Conservation (phyloP, 2,329 filamentous ascomycete genomes). For the Hymenoscyphus infarciens region DNA sequence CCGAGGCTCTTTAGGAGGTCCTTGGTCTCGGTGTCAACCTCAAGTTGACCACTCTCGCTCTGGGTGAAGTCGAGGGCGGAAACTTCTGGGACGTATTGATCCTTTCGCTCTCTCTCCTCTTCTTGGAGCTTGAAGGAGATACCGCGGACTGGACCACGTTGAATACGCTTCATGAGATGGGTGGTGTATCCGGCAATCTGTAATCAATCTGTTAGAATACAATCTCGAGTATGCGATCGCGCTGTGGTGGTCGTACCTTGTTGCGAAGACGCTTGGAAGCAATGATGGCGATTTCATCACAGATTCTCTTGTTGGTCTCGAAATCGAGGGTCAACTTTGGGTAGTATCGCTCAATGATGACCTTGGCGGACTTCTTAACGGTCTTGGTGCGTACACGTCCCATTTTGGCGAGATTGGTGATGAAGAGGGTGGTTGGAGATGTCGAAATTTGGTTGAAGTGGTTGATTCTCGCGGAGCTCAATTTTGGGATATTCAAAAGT, state of each 20-base stretch:
- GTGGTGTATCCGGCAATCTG: slow-evolving; percentile 98
- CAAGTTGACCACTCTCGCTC: slow-evolving; percentile 90
- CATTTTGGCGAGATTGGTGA: slow-evolving; percentile 31
- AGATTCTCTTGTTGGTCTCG: slow-evolving; percentile 99
- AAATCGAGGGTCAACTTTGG: slow-evolving; percentile 98
- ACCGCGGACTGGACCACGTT: slow-evolving; percentile 97
- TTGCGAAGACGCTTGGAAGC: slow-evolving; percentile 98
- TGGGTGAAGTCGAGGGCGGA: slow-evolving; percentile 98
- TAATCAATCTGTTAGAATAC: slow-evolving; percentile 9
- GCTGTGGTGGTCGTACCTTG: slow-evolving; percentile 64
- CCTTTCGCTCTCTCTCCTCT: slow-evolving; percentile 99
- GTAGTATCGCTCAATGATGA: slow-evolving; percentile 99
- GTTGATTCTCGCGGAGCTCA: neutral
- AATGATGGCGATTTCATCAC: slow-evolving; percentile 99
- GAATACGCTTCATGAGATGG: slow-evolving; percentile 99
- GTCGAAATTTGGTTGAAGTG: neutral
- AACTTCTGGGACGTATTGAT: slow-evolving; percentile 99
- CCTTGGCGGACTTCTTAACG: slow-evolving; percentile 71
- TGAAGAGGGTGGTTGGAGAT: slow-evolving; percentile 2
- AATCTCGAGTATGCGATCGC: neutral
- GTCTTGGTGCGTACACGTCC: slow-evolving; percentile 44
- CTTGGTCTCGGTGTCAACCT: slow-evolving; percentile 97
- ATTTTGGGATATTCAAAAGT: slow-evolving; percentile 1
- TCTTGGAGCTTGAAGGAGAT: slow-evolving; percentile 99
- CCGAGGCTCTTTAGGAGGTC: slow-evolving; percentile 98